Base-by-base conservation (phyloP, 2,329 filamentous ascomycete genomes). In the Arthroderma uncinatum region DNA sequence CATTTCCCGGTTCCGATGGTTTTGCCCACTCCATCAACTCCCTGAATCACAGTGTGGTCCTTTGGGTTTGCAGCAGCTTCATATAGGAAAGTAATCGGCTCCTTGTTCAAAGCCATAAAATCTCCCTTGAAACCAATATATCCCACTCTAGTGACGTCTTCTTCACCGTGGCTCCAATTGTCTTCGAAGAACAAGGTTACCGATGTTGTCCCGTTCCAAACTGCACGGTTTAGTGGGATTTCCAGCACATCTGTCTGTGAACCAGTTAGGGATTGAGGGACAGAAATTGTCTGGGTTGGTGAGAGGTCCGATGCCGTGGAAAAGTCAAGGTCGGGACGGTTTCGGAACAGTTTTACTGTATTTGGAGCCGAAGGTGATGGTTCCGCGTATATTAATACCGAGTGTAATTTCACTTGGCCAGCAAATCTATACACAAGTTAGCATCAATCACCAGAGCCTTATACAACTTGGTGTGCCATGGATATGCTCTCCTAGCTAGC, bases 81-180 rank as follows among this genome's bases (percentile, higher is more conserved):
- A 71, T 97, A 98, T 60, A 95, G 66, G 64, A 97, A 92, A 64
- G 86, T 89, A 5, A 86, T 77, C 0, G 93, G 90, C 68, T 92
- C 89, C 57, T 86, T 79, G 50, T 86, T 93, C 66, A 95, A 73
- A 69, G 84, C 83, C 81, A 93, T 93, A 79, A 89, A 97, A 73
- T 95, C 89, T 23, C 93, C 93, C 73, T 89, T 91, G 76, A 98
- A 97, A 0, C 88, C 93, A 57, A 97, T 62, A 73, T 96, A 98
- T 60, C 79, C 84, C 1, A 97, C 70, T 53, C 83, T 79, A 47
- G 88, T 92, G 57, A 86, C 83, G 57, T 94, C 88, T 67, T 91
- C 88, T 12, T 89, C 87, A 0, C 83, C 89, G 52, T 82, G 80
- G 64, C 83, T 81, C 72, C 92, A 95, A 68, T 97, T 98, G 70